Base-by-base conservation (phyloP, 495 filamentous ascomycete species). In the Sordaria brevicollis region DNA sequence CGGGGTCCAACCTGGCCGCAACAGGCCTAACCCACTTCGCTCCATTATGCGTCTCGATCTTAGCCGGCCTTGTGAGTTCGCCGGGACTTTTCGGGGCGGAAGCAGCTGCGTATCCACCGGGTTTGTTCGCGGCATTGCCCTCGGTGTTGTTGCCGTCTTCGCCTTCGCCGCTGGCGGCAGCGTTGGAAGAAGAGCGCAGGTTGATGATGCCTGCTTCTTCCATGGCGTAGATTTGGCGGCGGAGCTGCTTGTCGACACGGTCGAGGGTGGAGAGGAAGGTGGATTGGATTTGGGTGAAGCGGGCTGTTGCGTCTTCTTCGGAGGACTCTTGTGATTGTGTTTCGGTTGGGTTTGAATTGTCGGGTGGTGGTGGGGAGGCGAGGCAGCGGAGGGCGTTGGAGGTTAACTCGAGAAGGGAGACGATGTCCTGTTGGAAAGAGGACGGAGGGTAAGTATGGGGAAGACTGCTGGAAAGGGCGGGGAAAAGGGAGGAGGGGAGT, bases 171-270 rank as follows among this genome's bases (percentile, higher is more conserved):
- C 57, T 43, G 31, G 67, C 13, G 29, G 67, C 11, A 25, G 25
- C 4, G 17, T 65, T 72, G 8, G 66, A 34, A 13, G 65, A 35
- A 13, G 35, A 35, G 21, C 68, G 73, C 9, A 86, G 83, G n/a
- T 84, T 80, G 76, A 93, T 84, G 68, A 94, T 90, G 25, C 86
- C 85, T 1, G 89, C 90, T 78, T 95, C 91, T 73, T 94, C 91
- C 33, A 96, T 78, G 0, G 90, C 91, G 72, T 89, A 89, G 70
- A 93, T 89, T 73, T 96, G 92, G n/a, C 91, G 86, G 65, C 87
- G 87, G 19, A 96, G 84, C 6, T 86, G 82, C 11, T 91, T 88
- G 76, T 91, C 89, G 62, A 93, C 85, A 6, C 86, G 85, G 41
- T 90, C 90, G 1, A 94, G 81, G 0, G 88, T 87, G n/a, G 81